Base-by-base conservation (phyloP, 371 early-diverging fungal species). In the Conidiobolus incongruus region DNA sequence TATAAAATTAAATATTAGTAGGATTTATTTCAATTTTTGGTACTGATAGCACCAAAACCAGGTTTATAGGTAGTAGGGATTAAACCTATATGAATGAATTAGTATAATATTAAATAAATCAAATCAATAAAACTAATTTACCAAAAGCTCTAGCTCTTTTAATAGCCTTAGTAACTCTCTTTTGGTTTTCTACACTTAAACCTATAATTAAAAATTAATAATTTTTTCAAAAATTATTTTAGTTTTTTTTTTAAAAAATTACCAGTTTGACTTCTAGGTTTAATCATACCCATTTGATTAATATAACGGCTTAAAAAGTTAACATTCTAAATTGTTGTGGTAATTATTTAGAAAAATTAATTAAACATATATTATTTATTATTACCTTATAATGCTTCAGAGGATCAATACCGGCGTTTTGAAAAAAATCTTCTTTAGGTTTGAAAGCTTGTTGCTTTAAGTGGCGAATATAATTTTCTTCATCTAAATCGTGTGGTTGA, bases 121-220 rank as follows among this genome's bases (percentile, higher is more conserved):
- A 17, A 37, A 21, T 20, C 5, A 37, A 37, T 20, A 15, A 7
- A 16, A n/a, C n/a, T n/a, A n/a, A n/a, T n/a, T 37, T 37, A 37
- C 86, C 84, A 66, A 83, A 71, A 3, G 81, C 76, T 45, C 83
- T 70, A 11, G 84, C 81, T 47, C 87, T 65, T 52, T 79, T 81
- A 37, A 86, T 77, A 17, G 84, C 84, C 59, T 75, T 73, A 35
- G 80, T 65, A 19, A 86, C 50, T 40, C 73, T 66, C 45, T 80
- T 73, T 58, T 86, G 87, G 40, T 75, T 75, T 52, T 77, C 73
- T 44, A 75, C 74, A 13, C 68, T 66, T 20, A 83, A 61, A 35
- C 38, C 38, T 37, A 21, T 7, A 37, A 10, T 10, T n/a, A n/a
- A n/a, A n/a, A n/a, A n/a, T n/a, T n/a, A n/a, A n/a, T n/a, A n/a